Conservation (phyloP, 2,329 filamentous ascomycete genomes). For the Dactylellina parvicollis region DNA sequence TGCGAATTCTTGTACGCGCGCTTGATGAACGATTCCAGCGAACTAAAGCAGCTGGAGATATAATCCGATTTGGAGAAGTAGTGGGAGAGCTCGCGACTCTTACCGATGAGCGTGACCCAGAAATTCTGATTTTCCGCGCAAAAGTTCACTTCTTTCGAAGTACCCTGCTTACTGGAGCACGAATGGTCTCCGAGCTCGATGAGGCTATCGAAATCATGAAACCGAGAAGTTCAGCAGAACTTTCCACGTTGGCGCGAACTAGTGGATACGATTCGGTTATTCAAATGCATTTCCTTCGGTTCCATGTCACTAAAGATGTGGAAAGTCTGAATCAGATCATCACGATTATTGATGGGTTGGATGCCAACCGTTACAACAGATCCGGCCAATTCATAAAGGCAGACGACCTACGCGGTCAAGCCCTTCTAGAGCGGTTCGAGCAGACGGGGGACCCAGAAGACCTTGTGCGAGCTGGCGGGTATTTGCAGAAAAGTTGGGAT, state of each 20-base stretch:
- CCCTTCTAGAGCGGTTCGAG: background rate
- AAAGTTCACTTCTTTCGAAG: background rate
- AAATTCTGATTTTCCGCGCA: background rate
- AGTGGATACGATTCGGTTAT: background rate
- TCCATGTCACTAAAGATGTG: background rate
- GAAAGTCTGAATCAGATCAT: background rate
- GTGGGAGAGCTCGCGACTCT: background rate
- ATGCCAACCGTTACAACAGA: background rate
- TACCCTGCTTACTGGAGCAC: background rate
- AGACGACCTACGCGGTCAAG: background rate
- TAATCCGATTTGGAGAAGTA: background rate
- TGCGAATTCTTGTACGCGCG: background rate
- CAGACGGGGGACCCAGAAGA: background rate
- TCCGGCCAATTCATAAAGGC: background rate
- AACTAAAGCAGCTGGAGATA: background rate
- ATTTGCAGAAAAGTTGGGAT: background rate
- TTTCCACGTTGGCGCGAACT: background rate
- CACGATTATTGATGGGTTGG: background rate
- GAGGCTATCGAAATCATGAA: background rate
- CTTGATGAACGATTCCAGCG: background rate
- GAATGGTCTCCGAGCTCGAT: background rate
- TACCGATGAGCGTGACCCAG: background rate
- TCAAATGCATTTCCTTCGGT: background rate
- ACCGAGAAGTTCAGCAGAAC: background rate
- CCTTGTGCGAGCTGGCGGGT: background rate